A percentile compares a stretch with the other conserved stretches of the same genome.
These are phyloP conservation scores for Phytopythium aichiense DNA, from an alignment of 352 stramenopile species.

Conservation along the genomic window DNA sequence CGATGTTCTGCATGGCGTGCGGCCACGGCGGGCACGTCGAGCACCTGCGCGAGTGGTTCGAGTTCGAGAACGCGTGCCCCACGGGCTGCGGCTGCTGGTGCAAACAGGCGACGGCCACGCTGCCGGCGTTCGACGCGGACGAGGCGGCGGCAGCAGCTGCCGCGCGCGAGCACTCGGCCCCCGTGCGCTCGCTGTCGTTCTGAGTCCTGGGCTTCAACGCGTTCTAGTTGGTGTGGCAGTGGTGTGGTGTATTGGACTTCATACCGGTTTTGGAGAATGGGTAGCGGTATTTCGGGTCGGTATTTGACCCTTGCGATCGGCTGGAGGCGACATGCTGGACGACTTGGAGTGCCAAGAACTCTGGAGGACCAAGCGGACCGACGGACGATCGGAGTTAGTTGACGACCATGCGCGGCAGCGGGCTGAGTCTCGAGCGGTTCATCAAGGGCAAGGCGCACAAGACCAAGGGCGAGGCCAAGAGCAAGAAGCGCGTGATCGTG, in stretches of 20 bases:
- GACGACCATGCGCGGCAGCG: constrained; percentile 59
- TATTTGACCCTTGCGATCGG: neutral
- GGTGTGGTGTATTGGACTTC: neutral
- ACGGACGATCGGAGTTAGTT: neutral
- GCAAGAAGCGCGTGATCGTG: constrained; percentile 80
- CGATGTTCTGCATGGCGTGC: constrained; percentile 85
- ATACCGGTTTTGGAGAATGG: neutral
- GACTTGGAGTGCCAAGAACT: too few relatives aligned
- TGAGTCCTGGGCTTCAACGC: constrained; percentile 12
- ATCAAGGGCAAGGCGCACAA: constrained; percentile 81
- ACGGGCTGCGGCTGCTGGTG: constrained; percentile 86
- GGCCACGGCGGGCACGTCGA: constrained; percentile 72
- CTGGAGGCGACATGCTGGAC: neutral
- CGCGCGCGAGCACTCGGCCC: constrained; percentile 18
- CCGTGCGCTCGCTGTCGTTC: constrained; percentile 71
- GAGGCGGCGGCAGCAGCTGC: constrained; percentile 15
- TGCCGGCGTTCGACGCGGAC: constrained; percentile 24
- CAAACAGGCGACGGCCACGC: constrained; percentile 62
- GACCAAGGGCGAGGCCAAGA: constrained; percentile 77
- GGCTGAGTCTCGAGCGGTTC: constrained; percentile 83
- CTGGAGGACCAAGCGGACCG: neutral
- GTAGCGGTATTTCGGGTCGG: neutral
- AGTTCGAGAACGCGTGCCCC: constrained; percentile 61
- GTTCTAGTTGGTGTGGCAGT: neutral
- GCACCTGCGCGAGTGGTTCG: constrained; percentile 80